A percentile compares a stretch with the other conserved stretches of the same genome.
Conservation (phyloP, 257 asterid species). For the Nicotiana attenuata region DNA sequence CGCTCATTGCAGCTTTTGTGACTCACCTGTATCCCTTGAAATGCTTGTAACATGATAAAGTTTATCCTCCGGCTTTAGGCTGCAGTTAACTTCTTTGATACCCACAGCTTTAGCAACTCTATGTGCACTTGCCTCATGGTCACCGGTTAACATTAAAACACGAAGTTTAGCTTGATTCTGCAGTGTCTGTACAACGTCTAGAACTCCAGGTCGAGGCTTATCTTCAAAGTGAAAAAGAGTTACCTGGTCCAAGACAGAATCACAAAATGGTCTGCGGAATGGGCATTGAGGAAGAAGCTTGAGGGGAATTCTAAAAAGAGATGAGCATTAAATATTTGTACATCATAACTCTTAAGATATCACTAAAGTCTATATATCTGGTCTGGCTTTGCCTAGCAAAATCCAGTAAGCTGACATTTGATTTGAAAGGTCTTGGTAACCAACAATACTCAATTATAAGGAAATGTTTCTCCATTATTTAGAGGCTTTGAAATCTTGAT, state of each 20-base stretch:
- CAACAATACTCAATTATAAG: not conserved
- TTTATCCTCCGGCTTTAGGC: slow-evolving; percentile 96
- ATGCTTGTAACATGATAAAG: slow-evolving; percentile 78
- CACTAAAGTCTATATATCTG: not conserved
- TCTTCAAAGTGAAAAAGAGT: slow-evolving; percentile 96
- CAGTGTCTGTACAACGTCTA: slow-evolving; percentile 62
- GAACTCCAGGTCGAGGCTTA: slow-evolving; percentile 69
- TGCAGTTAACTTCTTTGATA: slow-evolving; percentile 77
- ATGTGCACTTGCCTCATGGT: slow-evolving; percentile 87
- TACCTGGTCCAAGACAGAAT: slow-evolving; percentile 40
- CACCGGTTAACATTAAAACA: slow-evolving; percentile 96
- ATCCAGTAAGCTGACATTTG: not conserved
- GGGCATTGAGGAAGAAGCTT: not conserved
- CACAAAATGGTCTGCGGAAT: not conserved
- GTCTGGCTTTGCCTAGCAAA: not conserved
- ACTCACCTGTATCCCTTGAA: slow-evolving; percentile 77
- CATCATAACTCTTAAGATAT: not conserved
- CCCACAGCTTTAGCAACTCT: slow-evolving; percentile 95
- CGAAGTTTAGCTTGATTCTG: slow-evolving; percentile 73
- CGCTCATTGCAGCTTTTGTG: not conserved
- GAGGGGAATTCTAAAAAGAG: not conserved
- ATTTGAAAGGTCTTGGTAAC: not conserved
- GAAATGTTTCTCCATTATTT: not conserved
- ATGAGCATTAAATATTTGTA: not conserved
- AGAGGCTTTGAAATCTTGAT: not conserved